phyloP scores from a whole-genome alignment of 306 rosid species.

The Pyrus communis region DNA sequence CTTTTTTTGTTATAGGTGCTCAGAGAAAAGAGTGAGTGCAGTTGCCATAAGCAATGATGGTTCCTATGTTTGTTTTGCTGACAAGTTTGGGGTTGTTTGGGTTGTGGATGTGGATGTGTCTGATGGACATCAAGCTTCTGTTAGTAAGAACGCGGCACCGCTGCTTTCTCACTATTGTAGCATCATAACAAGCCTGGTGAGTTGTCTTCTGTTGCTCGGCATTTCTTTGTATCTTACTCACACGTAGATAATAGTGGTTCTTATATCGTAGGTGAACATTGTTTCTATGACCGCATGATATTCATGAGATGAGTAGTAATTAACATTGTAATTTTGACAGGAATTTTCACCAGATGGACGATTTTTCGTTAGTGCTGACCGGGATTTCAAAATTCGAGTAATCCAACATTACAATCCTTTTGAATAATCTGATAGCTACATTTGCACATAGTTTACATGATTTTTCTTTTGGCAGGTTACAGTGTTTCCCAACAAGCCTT shows the following conservation, averaged over 20 bases:
- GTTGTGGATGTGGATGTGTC: constrained; percentile 45
- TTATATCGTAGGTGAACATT: not conserved
- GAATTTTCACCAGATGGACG: constrained; percentile 74
- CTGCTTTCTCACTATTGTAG: constrained; percentile 92
- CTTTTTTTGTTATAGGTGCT: constrained; percentile 34
- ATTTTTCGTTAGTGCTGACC: constrained; percentile 73
- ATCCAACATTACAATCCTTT: constrained; percentile 5
- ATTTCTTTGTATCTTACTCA: not conserved
- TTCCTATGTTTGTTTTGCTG: constrained; percentile 71
- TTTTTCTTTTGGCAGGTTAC: constrained; percentile 46
- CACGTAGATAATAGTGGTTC: not conserved
- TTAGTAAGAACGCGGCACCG: constrained; percentile 45
- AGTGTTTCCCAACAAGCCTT: constrained; percentile 56
- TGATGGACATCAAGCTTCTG: constrained; percentile 26
- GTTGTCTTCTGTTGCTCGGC: constrained; percentile 5
- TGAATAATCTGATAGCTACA: not conserved
- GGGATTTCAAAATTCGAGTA: constrained; percentile 93
- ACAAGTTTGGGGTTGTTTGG: constrained; percentile 93
- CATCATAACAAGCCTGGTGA: constrained; percentile 82
- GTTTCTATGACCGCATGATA: not conserved
- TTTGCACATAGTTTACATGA: not conserved
- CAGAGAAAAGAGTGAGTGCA: constrained; percentile 90
- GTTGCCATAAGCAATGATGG: constrained; percentile 69
- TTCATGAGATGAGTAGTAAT: constrained; percentile 5
- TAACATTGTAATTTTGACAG: constrained; percentile 29